Conservation (phyloP, 306 rosid species). For the Quillaja saponaria region DNA sequence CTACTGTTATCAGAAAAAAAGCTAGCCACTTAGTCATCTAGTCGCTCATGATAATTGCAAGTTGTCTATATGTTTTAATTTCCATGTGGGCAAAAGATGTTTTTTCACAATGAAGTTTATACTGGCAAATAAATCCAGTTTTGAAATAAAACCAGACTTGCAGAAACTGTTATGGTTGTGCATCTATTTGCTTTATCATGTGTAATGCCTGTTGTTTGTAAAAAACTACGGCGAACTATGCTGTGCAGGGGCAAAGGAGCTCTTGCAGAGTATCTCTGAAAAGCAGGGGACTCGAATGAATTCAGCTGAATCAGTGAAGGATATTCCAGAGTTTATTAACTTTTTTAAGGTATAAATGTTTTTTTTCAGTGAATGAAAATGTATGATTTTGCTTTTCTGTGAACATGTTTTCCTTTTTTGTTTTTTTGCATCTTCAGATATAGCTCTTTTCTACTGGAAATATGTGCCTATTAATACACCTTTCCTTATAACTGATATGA, state of each 20-base stretch:
- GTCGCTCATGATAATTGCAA: too few species aligned
- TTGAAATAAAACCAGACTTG: slow-evolving; percentile 14
- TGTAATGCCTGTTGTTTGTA: slow-evolving; percentile 11
- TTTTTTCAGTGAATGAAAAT: slow-evolving; percentile 29
- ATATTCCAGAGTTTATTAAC: slow-evolving; percentile 72
- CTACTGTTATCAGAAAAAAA: too few species aligned
- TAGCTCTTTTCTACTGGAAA: neutral
- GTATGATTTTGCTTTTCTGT: slow-evolving; percentile 24
- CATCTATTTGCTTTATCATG: slow-evolving; percentile 14
- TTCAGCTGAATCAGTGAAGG: slow-evolving; percentile 75
- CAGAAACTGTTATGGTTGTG: slow-evolving; percentile 10
- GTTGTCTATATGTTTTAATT: too few species aligned
- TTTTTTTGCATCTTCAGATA: too few species aligned
- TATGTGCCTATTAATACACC: slow-evolving; percentile 13
- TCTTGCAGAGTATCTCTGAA: slow-evolving; percentile 79
- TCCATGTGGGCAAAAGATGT: too few species aligned
- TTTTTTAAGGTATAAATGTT: slow-evolving; percentile 66
- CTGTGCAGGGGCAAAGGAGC: slow-evolving; percentile 81
- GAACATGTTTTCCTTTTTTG: too few species aligned
- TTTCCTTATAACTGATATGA: slow-evolving; percentile 22
- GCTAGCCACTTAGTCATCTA: too few species aligned
- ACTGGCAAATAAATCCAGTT: slow-evolving; percentile 18
- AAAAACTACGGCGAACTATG: slow-evolving; percentile 27
- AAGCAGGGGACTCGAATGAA: slow-evolving; percentile 87
- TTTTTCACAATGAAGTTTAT: too few species aligned